phyloP scores from a whole-genome alignment of 1,284 basidiomycete genomes.

The Fomes fomentarius region DNA sequence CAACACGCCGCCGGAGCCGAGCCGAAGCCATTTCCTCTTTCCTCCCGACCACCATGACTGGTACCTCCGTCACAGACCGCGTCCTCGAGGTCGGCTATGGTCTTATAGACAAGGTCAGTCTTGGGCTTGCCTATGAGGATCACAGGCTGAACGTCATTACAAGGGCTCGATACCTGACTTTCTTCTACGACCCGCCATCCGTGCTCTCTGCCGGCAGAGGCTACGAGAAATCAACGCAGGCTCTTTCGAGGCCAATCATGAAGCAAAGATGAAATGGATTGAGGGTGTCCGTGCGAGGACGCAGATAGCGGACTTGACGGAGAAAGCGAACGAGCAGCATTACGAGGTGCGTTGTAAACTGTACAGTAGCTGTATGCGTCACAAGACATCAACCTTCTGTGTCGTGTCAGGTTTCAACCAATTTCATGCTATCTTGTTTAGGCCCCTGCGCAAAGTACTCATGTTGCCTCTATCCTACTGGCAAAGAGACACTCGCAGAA shows the following conservation, averaged over 20 bases:
- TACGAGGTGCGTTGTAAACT: slow-evolving; percentile 59
- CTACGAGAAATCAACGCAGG: slow-evolving; percentile 65
- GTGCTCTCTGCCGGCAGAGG: slow-evolving; percentile 60
- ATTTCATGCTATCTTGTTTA: slow-evolving; percentile 68
- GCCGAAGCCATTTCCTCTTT: not conserved
- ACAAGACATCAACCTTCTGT: not conserved
- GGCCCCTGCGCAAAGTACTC: slow-evolving; percentile 72
- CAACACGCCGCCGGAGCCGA: not conserved
- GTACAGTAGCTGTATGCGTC: too few relatives aligned
- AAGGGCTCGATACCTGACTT: slow-evolving; percentile 68
- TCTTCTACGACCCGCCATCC: slow-evolving; percentile 61
- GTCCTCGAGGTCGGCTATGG: slow-evolving; percentile 28
- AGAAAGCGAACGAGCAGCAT: slow-evolving; percentile 81
- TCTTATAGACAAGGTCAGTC: slow-evolving; percentile 33
- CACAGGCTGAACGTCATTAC: not conserved
- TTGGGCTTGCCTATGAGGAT: not conserved
- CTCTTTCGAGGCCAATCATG: slow-evolving; percentile 65
- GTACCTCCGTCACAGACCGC: slow-evolving; percentile 14
- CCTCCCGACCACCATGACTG: slow-evolving; percentile 9
- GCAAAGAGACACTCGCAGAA: slow-evolving; percentile 65
- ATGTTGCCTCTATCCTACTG: slow-evolving; percentile 72
- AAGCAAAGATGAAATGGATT: slow-evolving; percentile 68
- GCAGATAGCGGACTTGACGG: slow-evolving; percentile 68
- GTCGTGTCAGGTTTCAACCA: slow-evolving; percentile 58
- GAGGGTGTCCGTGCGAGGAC: slow-evolving; percentile 51